Conservation (phyloP, 257 asterid species). For the Marsdenia floribunda region DNA sequence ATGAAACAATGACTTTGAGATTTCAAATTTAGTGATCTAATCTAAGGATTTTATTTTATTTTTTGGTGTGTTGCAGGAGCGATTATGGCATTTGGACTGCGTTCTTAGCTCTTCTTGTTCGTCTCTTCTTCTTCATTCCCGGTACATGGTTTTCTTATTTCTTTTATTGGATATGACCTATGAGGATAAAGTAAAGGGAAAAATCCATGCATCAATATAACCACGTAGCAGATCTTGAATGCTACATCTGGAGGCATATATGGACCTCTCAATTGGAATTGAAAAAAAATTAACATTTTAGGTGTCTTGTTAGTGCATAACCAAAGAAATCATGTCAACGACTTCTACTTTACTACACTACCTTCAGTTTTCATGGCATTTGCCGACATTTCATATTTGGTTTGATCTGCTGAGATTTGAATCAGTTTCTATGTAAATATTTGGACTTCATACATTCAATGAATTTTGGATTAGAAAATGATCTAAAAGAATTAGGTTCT, state of each 20-base stretch:
- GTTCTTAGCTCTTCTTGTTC: slow-evolving; percentile 82
- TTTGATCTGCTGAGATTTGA: neutral
- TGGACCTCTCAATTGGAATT: neutral
- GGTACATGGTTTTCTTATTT: slow-evolving; percentile 31
- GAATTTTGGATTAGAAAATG: neutral
- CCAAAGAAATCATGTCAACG: neutral
- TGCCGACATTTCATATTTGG: neutral
- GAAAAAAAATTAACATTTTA: neutral
- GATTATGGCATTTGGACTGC: slow-evolving; percentile 97
- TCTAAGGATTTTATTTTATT: neutral
- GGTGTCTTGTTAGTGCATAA: neutral
- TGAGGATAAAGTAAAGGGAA: neutral
- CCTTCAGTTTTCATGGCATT: slow-evolving; percentile 4
- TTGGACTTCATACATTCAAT: neutral
- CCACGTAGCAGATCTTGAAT: neutral
- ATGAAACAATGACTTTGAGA: neutral
- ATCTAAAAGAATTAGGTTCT: neutral
- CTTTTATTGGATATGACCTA: neutral
- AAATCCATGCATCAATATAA: too few relatives aligned
- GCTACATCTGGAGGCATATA: neutral
- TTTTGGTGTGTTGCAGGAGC: slow-evolving; percentile 44
- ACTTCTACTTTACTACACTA: slow-evolving; percentile 4
- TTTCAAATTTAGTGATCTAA: neutral
- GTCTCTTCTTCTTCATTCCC: slow-evolving; percentile 78
- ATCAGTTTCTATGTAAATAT: neutral